Evolutionary conservation across 805 yeast species (phyloP), one percentile per base, ranked within the genome.

Genomic region (Candida maris): DNA sequence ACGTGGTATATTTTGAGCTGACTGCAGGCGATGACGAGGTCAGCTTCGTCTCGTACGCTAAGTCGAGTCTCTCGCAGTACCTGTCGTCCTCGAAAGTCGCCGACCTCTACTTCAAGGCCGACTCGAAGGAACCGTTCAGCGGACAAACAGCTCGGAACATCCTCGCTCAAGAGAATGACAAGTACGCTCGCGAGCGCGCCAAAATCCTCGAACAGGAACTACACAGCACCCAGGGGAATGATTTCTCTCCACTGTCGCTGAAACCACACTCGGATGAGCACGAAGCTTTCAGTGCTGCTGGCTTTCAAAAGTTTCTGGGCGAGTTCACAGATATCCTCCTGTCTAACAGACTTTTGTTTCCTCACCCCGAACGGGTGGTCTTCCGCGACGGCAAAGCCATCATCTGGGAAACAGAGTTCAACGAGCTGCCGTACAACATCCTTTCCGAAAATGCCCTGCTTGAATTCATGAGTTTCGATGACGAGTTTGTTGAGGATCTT

Each of bases 401-500:
- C 18, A 46, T 50, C 20, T 42, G 48, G 48, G 51, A 46, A 19
- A 44, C 48, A 6, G 29, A 36, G n/a, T 45, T 42, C 34, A 37
- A 45, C 21, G 52, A 49, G 19, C 19, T 30, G 9, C 48, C 51
- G 2, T 33, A 36, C 34, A 42, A 45, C 23, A 31, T 42, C 3
- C 13, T 49, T 5, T 40, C 48, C 4, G 51, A 49, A 28, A 19
- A 34, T 5, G 27, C 30, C 3, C 26, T 45, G 8, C 10, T 25
- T 6, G 34, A 39, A 4, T 38, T 43, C 13, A 51, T 58, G 59
- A 31, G 42, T 8, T 58, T 58, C 35, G 48, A 61, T 17, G 60
- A 59, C 2, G 57, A 59, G 1, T 80, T 78, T 45, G 49, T 77
- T 13, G 44, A 46, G 1, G 67, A 68, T 34, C 59, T 81, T 62